Evolutionary conservation across 306 rosid species (phyloP).

Genomic region (Canavalia gladiata): DNA sequence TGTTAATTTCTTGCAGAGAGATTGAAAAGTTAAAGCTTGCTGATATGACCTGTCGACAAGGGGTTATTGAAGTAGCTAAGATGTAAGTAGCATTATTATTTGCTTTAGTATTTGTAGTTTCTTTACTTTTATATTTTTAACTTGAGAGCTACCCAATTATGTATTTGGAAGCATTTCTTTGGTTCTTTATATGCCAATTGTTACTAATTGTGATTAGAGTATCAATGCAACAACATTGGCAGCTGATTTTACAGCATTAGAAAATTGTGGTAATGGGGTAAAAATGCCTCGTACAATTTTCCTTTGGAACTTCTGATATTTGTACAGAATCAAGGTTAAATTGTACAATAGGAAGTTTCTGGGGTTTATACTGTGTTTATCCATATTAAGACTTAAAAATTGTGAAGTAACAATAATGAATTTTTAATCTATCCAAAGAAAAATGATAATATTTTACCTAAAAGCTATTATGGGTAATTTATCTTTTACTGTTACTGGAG

Average conservation of each 20-base stretch:
- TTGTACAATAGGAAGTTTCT: background rate
- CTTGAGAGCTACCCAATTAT: background rate
- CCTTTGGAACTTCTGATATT: constrained; percentile 1
- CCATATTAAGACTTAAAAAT: background rate
- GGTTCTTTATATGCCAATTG: background rate
- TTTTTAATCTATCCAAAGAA: background rate
- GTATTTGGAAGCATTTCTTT: constrained; percentile 11
- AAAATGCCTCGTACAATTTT: background rate
- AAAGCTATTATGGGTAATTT: background rate
- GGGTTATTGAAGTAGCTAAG: constrained; percentile 96
- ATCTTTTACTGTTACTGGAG: background rate
- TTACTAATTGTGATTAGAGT: background rate
- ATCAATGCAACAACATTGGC: background rate
- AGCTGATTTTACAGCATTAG: constrained; percentile 17
- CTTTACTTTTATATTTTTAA: constrained; percentile 4
- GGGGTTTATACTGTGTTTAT: background rate
- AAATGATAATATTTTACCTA: background rate
- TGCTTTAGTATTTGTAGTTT: constrained; percentile 20
- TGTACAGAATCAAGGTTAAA: background rate
- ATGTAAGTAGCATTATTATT: constrained; percentile 69
- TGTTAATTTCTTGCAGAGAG: constrained; percentile 70
- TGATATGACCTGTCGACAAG: constrained; percentile 94
- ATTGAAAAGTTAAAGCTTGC: constrained; percentile 95
- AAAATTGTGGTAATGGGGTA: constrained; percentile 5
- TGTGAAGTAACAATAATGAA: constrained; percentile 13